Percentiles rank a stretch among this genome's conserved stretches.
phyloP scores from a whole-genome alignment of 2,329 filamentous ascomycete genomes.

The Colletotrichum orbiculare region DNA sequence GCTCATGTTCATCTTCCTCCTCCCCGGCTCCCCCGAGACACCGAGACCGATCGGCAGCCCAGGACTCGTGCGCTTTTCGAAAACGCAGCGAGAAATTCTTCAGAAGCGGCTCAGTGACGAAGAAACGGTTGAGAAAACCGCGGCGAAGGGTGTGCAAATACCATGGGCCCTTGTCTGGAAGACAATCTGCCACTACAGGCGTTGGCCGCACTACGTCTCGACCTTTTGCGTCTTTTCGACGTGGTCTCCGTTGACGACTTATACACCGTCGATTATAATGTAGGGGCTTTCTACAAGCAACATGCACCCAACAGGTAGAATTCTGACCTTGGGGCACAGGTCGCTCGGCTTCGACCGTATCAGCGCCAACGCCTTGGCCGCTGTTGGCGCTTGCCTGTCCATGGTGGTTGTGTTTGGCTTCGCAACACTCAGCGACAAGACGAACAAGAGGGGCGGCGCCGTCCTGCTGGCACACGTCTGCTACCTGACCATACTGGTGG shows the following conservation, averaged over 20 bases:
- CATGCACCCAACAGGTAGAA: not conserved
- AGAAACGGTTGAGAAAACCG: constrained; percentile 44
- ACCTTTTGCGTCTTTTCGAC: constrained; percentile 63
- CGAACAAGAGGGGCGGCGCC: constrained; percentile 53
- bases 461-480: constrained; percentile 57
- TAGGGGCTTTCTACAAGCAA: constrained; percentile 34
- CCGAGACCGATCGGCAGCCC: constrained; percentile 51
- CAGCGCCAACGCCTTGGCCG: constrained; percentile 59
- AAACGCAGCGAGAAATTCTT: constrained; percentile 47
- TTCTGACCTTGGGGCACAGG: constrained; percentile 36
- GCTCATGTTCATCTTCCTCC: constrained; percentile 51
- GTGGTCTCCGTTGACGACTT: constrained; percentile 63
- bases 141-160: constrained; percentile 50
- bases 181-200: constrained; percentile 55
- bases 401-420: constrained; percentile 60
- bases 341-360: constrained; percentile 58
- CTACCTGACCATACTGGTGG: constrained; percentile 57
- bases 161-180: constrained; percentile 52
- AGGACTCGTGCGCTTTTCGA: constrained; percentile 52
- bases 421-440: constrained; percentile 59
- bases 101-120: constrained; percentile 48
- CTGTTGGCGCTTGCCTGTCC: constrained; percentile 54
- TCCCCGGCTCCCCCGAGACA: constrained; percentile 55
- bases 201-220: constrained; percentile 61
- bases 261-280: constrained; percentile 59